These are phyloP conservation scores for Phaffia rhodozyma DNA, from an alignment of 1,284 basidiomycete species.

Conservation along the genomic window DNA sequence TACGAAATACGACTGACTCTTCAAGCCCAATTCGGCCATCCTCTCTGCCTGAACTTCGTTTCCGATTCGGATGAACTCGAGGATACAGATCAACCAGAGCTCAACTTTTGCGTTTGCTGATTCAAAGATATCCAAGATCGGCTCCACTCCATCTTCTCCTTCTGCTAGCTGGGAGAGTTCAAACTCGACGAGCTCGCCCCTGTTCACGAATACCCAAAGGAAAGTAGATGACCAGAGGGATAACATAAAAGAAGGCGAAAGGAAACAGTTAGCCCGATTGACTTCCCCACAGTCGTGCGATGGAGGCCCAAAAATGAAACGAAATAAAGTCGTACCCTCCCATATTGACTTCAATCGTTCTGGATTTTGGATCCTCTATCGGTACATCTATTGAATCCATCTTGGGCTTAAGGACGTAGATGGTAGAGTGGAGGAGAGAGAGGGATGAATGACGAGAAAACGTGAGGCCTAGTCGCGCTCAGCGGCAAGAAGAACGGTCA, in stretches of 20 bases:
- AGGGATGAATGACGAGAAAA: too few species aligned
- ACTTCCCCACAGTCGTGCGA: not conserved
- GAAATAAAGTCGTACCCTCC: not conserved
- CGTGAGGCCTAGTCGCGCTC: too few species aligned
- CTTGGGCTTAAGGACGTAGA: not conserved
- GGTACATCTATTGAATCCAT: not conserved
- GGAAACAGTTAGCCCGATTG: not conserved
- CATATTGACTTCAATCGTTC: conserved; percentile 13
- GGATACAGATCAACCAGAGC: conserved; percentile 35
- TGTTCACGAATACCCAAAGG: not conserved
- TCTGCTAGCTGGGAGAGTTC: conserved; percentile 34
- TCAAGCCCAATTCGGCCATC: conserved; percentile 30
- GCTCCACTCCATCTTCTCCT: conserved; percentile 30
- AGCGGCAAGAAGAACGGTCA: too few species aligned
- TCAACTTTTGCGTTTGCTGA: conserved; percentile 34
- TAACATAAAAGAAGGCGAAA: not conserved
- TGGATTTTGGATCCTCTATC: not conserved
- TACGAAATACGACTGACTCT: conserved; percentile 26
- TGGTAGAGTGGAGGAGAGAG: too few species aligned
- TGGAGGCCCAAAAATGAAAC: not conserved
- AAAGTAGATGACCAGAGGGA: not conserved
- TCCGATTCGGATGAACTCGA: conserved; percentile 33
- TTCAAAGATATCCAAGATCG: conserved; percentile 28
- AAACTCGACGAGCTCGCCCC: conserved; percentile 27
- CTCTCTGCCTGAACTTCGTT: conserved; percentile 30